phyloP scores from a whole-genome alignment of 768 basidiomycete genomes.

The Tylopilus felleus region DNA sequence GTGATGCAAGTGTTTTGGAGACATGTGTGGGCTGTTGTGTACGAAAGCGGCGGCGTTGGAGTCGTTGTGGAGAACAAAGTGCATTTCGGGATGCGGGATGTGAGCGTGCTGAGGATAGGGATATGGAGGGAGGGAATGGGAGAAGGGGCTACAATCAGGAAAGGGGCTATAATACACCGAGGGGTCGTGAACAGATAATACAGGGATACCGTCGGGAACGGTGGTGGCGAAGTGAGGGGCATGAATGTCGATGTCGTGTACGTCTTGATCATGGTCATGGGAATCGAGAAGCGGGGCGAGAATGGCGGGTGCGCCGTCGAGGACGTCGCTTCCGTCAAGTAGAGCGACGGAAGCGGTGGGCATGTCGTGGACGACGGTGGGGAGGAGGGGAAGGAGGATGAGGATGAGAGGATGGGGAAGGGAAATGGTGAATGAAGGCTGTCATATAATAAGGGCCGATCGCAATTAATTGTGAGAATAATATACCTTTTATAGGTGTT shows the following conservation, averaged over 20 bases:
- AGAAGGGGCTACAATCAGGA: slow-evolving; percentile 23
- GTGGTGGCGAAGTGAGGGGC: slow-evolving; percentile 17
- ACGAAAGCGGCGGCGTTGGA: slow-evolving; percentile 13
- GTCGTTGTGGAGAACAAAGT: slow-evolving; percentile 25
- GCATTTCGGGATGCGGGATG: slow-evolving; percentile 26
- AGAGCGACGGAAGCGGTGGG: slow-evolving; percentile 16
- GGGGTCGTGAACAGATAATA: slow-evolving; percentile 33
- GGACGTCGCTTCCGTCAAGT: slow-evolving; percentile 20
- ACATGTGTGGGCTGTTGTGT: slow-evolving; percentile 23
- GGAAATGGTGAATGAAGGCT: slow-evolving; percentile 21
- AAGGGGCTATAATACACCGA: slow-evolving; percentile 34
- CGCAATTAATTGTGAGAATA: slow-evolving; percentile 26
- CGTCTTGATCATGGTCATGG: slow-evolving; percentile 25
- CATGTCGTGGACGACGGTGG: slow-evolving; percentile 16
- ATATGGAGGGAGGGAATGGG: slow-evolving; percentile 20
- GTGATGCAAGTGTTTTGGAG: slow-evolving; percentile 29
- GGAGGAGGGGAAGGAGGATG: not conserved
- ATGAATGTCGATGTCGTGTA: slow-evolving; percentile 34
- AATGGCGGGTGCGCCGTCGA: slow-evolving; percentile 9
- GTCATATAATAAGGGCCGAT: slow-evolving; percentile 35
- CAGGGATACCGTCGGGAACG: slow-evolving; percentile 23
- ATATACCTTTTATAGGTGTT: slow-evolving; percentile 5
- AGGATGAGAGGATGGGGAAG: slow-evolving; percentile 13
- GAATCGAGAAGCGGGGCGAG: slow-evolving; percentile 24
- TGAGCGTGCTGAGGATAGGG: slow-evolving; percentile 28